Evolutionary conservation across 225 moss, liverwort and hornwort genomes (phyloP).

Genomic region (Takakia lepidozioides): DNA sequence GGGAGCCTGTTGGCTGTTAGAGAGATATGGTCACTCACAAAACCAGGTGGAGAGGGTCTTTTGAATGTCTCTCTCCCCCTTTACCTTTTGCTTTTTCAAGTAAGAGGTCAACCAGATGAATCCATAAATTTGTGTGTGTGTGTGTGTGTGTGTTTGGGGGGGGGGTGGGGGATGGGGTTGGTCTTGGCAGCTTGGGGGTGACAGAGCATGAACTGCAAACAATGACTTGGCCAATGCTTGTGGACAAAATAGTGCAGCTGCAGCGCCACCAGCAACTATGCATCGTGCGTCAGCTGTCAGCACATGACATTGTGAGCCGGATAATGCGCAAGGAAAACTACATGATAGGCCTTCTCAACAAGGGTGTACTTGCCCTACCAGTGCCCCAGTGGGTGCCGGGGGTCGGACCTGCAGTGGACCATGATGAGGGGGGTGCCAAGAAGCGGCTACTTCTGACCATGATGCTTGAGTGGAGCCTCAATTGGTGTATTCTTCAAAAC

Average conservation of each 20-base stretch:
- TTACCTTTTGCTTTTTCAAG: no score
- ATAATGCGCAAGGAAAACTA: slow-evolving; percentile 99
- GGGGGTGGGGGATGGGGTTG: no score
- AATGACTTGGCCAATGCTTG: slow-evolving; percentile 88
- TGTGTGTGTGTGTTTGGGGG: background rate
- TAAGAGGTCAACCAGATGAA: no score
- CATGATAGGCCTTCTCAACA: slow-evolving; percentile 81
- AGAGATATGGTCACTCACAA: no score
- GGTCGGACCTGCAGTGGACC: slow-evolving; percentile 59
- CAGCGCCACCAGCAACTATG: slow-evolving; percentile 87
- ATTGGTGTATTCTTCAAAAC: slow-evolving; percentile 97
- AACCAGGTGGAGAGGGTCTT: no score
- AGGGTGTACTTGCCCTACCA: slow-evolving; percentile 76
- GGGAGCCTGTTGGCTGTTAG: no score
- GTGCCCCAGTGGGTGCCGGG: slow-evolving; percentile 89
- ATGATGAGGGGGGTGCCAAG: slow-evolving; percentile 35
- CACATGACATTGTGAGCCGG: slow-evolving; percentile 97
- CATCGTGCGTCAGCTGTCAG: slow-evolving; percentile 89
- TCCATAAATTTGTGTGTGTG: no score
- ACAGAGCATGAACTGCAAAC: slow-evolving; percentile 93
- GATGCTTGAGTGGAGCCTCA: slow-evolving; percentile 94
- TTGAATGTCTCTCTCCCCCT: no score
- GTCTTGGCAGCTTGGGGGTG: slow-evolving; percentile 59
- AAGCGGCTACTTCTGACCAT: slow-evolving; percentile 84
- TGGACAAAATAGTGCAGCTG: slow-evolving; percentile 92